These are phyloP conservation scores for Tritrichomonas foetus DNA, from an alignment of 208 protist species.

Conservation along the genomic window DNA sequence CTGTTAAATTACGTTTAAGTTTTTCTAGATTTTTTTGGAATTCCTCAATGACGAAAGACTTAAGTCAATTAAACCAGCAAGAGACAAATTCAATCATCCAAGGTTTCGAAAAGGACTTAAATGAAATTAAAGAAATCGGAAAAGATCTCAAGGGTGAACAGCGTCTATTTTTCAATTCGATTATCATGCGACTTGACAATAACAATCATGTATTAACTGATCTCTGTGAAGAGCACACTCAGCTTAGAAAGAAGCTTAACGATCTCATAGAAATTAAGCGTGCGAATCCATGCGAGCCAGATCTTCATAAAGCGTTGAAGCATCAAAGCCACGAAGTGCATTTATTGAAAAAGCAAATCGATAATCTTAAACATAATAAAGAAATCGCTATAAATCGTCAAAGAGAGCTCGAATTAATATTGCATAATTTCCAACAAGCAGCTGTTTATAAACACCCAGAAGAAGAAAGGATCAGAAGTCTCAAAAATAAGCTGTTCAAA, in stretches of 20 bases:
- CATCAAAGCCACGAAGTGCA: neutral
- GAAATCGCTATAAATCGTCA: neutral
- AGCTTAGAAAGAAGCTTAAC: neutral
- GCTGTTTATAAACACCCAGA: neutral
- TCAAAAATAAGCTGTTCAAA: neutral
- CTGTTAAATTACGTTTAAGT: too few species aligned
- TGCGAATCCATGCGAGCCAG: neutral
- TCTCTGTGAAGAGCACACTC: neutral
- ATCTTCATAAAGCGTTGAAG: constrained; percentile 16
- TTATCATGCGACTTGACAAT: neutral
- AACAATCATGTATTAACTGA: neutral
- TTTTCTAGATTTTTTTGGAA: too few species aligned
- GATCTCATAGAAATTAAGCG: neutral
- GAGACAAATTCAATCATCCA: neutral
- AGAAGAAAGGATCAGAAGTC: neutral
- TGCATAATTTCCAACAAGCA: neutral
- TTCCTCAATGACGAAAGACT: too few species aligned
- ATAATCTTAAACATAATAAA: constrained; percentile 4
- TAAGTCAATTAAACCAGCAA: too few species aligned
- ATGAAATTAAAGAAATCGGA: neutral
- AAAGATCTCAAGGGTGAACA: neutral
- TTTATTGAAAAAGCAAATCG: neutral
- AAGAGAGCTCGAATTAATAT: neutral
- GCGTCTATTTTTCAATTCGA: neutral
- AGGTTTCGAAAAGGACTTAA: neutral